A percentile compares a stretch with the other conserved stretches of the same genome.
These are phyloP conservation scores for Poa pratensis DNA, from an alignment of 176 grass and related monocot genomes.

Conservation along the genomic window DNA sequence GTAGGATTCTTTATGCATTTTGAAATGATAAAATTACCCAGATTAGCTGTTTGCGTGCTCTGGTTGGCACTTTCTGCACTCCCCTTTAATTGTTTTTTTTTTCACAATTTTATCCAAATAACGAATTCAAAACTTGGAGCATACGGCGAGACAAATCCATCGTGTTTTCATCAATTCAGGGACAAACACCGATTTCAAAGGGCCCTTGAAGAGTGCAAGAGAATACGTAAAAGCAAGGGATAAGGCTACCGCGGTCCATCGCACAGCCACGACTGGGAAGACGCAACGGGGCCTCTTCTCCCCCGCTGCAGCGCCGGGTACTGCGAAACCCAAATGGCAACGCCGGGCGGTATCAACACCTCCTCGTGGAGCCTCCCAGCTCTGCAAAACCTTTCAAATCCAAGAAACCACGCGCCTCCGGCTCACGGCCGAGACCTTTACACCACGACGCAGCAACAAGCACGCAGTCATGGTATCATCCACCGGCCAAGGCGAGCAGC, in stretches of 20 bases:
- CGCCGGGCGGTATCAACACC: slow-evolving; percentile 22
- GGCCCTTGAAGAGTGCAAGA: neutral
- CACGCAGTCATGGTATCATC: slow-evolving; percentile 24
- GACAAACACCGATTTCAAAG: neutral
- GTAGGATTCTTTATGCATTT: neutral
- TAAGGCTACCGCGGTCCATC: slow-evolving; percentile 35
- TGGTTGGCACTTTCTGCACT: no score
- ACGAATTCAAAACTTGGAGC: neutral
- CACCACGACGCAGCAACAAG: neutral
- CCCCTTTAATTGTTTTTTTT: neutral
- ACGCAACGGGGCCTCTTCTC: slow-evolving; percentile 21
- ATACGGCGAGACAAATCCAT: neutral
- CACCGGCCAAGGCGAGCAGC: slow-evolving; percentile 42
- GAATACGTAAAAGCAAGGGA: slow-evolving; percentile 14
- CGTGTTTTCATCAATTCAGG: neutral
- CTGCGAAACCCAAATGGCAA: slow-evolving; percentile 55
- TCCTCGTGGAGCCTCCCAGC: slow-evolving; percentile 33
- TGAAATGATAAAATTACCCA: no score
- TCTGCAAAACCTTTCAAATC: slow-evolving; percentile 14
- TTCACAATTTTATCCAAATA: neutral
- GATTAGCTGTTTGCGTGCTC: no score
- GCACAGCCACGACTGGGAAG: slow-evolving; percentile 7
- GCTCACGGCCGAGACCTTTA: neutral
- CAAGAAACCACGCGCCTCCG: slow-evolving; percentile 16
- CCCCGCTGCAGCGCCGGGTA: neutral